Evolutionary conservation across 192 early-diverging fungal genomes (phyloP).

Genomic region (Entomortierella chlamydospora): DNA sequence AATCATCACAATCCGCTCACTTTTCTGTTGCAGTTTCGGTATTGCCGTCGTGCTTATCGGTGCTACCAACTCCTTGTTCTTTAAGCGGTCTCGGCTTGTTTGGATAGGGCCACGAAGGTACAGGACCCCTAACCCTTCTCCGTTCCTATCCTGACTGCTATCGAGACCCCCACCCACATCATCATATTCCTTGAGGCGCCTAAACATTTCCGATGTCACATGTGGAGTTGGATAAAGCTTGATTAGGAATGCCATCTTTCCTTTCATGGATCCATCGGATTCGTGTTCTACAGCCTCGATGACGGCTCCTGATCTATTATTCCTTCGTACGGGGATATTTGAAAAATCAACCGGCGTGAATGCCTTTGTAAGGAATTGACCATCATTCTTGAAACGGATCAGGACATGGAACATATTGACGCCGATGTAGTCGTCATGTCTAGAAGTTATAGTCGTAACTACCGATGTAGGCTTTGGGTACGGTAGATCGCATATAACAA

Average conservation of each 20-base stretch:
- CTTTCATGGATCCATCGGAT: not conserved
- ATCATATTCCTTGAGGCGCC: conserved; percentile 5
- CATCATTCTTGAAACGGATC: conserved; percentile 25
- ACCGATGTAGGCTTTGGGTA: not conserved
- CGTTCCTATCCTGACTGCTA: not conserved
- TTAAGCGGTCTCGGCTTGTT: conserved; percentile 7
- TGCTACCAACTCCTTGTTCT: not conserved
- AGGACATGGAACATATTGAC: conserved; percentile 34
- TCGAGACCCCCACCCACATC: not conserved
- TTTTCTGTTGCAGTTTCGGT: not conserved
- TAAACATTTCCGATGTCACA: conserved; percentile 38
- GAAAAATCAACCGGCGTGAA: conserved; percentile 43
- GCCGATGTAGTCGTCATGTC: not conserved
- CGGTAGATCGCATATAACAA: conserved; percentile 33
- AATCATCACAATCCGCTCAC: conserved; percentile 37
- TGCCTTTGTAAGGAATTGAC: conserved; percentile 28
- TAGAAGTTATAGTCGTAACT: not conserved
- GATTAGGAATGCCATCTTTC: conserved; percentile 34
- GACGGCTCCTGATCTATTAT: not conserved
- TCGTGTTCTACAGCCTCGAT: not conserved
- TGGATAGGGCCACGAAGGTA: conserved; percentile 43
- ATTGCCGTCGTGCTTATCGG: not conserved
- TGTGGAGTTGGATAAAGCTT: conserved; percentile 43
- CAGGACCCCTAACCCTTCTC: not conserved
- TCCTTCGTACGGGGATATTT: not conserved